Evolutionary conservation across 2,329 filamentous ascomycete genomes (phyloP).

Genomic region (Bipolaris gigantea): DNA sequence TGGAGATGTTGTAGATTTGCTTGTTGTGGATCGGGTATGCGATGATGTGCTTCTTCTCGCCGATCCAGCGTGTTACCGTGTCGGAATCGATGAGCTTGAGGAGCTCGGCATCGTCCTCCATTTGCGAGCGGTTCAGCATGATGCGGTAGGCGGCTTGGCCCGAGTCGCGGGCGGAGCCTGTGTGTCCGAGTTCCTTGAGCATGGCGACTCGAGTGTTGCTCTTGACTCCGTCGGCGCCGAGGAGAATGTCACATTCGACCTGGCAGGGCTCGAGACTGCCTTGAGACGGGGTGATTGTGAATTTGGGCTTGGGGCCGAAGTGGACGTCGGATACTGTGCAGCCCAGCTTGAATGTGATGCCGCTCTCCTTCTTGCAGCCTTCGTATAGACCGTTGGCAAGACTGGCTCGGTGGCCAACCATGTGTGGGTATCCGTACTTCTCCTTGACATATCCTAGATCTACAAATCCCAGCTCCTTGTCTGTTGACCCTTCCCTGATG

Average conservation of each 20-base stretch:
- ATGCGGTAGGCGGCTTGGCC: conserved; percentile 79
- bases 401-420: conserved; percentile 75
- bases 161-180: conserved; percentile 65
- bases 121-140: conserved; percentile 69
- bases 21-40: conserved; percentile 73
- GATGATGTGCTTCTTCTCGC: conserved; percentile 74
- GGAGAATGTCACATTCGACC: conserved; percentile 53
- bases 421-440: conserved; percentile 75
- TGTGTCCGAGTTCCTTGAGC: conserved; percentile 56
- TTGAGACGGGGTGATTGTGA: conserved; percentile 60
- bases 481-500: conserved; percentile 70
- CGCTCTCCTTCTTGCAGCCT: conserved; percentile 64
- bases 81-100: conserved; percentile 68
- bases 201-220: conserved; percentile 54
- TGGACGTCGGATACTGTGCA: conserved; percentile 59
- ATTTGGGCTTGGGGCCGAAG: conserved; percentile 59
- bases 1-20: conserved; percentile 67
- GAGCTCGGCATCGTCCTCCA: conserved; percentile 68
- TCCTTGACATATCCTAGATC: conserved; percentile 67
- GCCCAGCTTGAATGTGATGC: conserved; percentile 70
- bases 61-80: conserved; percentile 74
- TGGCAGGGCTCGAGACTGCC: conserved; percentile 56
- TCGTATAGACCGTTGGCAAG: conserved; percentile 70
- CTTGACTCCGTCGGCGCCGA: conserved; percentile 56
- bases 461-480: conserved; percentile 71